Base-by-base conservation (phyloP, 495 filamentous ascomycete genomes). In the Hamigera avellanea region DNA sequence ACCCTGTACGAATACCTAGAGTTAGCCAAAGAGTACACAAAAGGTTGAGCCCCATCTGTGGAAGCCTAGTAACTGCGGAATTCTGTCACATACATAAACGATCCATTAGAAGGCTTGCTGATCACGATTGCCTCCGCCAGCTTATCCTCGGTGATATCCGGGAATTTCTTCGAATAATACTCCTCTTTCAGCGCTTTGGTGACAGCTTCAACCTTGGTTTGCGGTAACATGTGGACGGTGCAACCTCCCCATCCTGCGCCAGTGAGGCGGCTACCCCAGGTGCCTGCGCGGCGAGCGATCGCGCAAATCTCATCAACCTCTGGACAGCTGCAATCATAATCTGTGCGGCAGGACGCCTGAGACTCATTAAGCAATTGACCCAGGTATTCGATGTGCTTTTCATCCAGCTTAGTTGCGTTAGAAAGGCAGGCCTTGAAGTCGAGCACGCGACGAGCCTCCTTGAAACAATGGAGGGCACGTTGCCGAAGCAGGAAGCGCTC, bases 211-310 rank as follows among this genome's bases (percentile, higher is more conserved):
- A 94, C 82, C 61, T 82, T 89, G 39, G 85, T 75, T 45, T 78
- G 80, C 2, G 89, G 81, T 32, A 96, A 78, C 39, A 98, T 71
- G 59, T 98, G 93, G 33, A 98, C 89, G 30, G 74, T 86, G 57
- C 93, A 96, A 9, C 91, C 91, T 42, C 91, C 91, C 91, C 91
- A 98, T 18, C 91, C 91, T 12, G 91, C 91, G 33, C 91, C 91
- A 1, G 91, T 98, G 49, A 96, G 61, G 7, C 91, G 72, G 45
- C 80, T 83, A 14, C 91, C 93, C 58, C 82, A 89, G 27, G 79
- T 73, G 14, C 93, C 91, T 3, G 80, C 82, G 29, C 61, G 62
- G 9, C 77, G 69, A 1, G 91, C 89, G 44, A 96, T 78, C 18
- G 60, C 49, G 53, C 88, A 95, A 26, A 98, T 71, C 36, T 83